These are phyloP conservation scores for Zygnema cylindricum DNA, from an alignment of 139 green algal genomes.

Conservation along the genomic window DNA sequence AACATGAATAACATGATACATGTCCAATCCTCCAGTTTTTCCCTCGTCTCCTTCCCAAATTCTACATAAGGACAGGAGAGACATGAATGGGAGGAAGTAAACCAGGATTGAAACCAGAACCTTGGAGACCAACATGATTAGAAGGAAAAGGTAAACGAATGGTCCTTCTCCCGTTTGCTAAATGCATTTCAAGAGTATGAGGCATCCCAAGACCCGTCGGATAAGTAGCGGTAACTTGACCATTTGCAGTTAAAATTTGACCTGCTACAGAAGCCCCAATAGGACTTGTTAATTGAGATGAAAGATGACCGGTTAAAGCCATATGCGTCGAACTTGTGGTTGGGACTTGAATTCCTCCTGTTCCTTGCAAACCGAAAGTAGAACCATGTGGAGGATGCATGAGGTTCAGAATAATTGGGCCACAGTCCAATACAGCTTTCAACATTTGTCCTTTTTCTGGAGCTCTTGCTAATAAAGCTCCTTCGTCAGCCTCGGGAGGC, in stretches of 20 bases:
- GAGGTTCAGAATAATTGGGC: background rate
- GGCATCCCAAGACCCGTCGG: background rate
- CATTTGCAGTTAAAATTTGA: background rate
- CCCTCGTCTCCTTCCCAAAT: too few species aligned
- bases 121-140: background rate
- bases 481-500: background rate
- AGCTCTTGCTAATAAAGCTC: background rate
- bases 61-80: background rate
- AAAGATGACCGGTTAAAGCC: background rate
- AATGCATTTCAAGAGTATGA: background rate
- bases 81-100: background rate
- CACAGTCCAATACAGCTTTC: background rate
- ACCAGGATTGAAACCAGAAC: background rate
- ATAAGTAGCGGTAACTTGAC: background rate
- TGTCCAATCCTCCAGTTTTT: too few species aligned
- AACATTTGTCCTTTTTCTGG: background rate
- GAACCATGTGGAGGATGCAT: background rate
- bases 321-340: background rate
- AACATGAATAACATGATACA: too few species aligned
- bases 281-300: background rate
- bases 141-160: background rate
- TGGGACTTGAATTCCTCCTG: background rate
- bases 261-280: background rate
- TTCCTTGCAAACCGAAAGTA: background rate
- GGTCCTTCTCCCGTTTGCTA: background rate